A percentile compares a stretch with the other conserved stretches of the same genome.
These are phyloP conservation scores for Penicillium roqueforti DNA, from an alignment of 495 filamentous ascomycete genomes.

Conservation along the genomic window DNA sequence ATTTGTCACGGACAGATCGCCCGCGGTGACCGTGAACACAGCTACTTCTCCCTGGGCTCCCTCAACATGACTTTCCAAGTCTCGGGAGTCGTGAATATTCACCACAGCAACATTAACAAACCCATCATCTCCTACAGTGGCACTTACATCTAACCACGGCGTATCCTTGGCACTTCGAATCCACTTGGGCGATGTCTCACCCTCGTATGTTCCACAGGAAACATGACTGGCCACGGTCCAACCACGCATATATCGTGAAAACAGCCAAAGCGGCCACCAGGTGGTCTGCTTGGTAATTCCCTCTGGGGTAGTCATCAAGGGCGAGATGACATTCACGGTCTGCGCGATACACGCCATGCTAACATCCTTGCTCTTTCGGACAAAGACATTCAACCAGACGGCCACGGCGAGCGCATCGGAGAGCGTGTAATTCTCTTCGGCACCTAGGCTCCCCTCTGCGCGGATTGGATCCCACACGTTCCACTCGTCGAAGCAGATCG, in stretches of 20 bases:
- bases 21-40: constrained; percentile 59
- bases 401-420: constrained; percentile 71
- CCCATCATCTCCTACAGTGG: constrained; percentile 57
- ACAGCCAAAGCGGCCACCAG: constrained; percentile 73
- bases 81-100: constrained; percentile 58
- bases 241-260: constrained; percentile 71
- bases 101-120: constrained; percentile 62
- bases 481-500: constrained; percentile 83
- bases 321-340: constrained; percentile 73
- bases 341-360: constrained; percentile 83
- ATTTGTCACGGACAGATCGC: constrained; percentile 52
- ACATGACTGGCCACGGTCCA: constrained; percentile 61
- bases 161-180: constrained; percentile 59
- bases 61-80: constrained; percentile 52
- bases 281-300: constrained; percentile 69
- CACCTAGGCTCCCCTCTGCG: constrained; percentile 63
- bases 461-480: constrained; percentile 78
- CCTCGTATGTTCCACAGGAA: constrained; percentile 54
- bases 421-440: constrained; percentile 68
- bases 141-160: constrained; percentile 69
- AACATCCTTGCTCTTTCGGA: constrained; percentile 66
- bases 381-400: constrained; percentile 72
- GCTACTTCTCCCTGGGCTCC: constrained; percentile 46
- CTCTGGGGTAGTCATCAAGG: constrained; percentile 62
- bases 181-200: constrained; percentile 62